These are phyloP conservation scores for Neurospora sp. DNA, from an alignment of 2,329 filamentous ascomycete genomes.

Conservation along the genomic window DNA sequence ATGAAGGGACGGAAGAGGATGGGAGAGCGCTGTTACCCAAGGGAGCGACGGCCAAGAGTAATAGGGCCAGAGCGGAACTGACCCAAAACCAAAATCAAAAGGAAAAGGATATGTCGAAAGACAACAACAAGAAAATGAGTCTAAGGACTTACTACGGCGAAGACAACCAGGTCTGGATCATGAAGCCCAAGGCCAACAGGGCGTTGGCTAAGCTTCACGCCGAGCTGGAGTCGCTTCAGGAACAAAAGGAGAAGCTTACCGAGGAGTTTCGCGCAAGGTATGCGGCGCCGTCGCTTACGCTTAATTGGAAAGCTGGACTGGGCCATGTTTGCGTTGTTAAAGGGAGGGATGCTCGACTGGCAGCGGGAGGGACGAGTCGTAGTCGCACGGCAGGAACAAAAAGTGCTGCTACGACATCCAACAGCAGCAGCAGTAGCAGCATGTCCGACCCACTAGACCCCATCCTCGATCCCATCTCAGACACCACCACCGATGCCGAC, in stretches of 20 bases:
- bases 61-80: constrained; percentile 12
- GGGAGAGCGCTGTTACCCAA: constrained; percentile 42
- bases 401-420: background rate
- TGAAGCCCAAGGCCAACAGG: constrained; percentile 58
- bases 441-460: background rate
- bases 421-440: background rate
- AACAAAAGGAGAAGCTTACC: constrained; percentile 51
- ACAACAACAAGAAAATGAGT: constrained; percentile 30
- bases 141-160: constrained; percentile 49
- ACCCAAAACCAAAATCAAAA: constrained; percentile 8
- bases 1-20: constrained; percentile 47
- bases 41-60: constrained; percentile 13
- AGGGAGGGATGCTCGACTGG: constrained; percentile 53
- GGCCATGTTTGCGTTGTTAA: constrained; percentile 89
- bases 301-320: constrained; percentile 78
- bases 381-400: background rate
- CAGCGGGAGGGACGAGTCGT: background rate
- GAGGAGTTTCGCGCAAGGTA: constrained; percentile 52
- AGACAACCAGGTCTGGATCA: constrained; percentile 52
- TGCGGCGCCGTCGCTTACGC: constrained; percentile 53
- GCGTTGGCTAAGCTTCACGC: constrained; percentile 57
- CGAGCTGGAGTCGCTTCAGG: constrained; percentile 48
- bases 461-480: background rate
- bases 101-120: constrained; percentile 15
- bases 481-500: background rate